Evolutionary conservation across 2,329 filamentous ascomycete species (phyloP).

Genomic region (Ophiostoma quercus): DNA sequence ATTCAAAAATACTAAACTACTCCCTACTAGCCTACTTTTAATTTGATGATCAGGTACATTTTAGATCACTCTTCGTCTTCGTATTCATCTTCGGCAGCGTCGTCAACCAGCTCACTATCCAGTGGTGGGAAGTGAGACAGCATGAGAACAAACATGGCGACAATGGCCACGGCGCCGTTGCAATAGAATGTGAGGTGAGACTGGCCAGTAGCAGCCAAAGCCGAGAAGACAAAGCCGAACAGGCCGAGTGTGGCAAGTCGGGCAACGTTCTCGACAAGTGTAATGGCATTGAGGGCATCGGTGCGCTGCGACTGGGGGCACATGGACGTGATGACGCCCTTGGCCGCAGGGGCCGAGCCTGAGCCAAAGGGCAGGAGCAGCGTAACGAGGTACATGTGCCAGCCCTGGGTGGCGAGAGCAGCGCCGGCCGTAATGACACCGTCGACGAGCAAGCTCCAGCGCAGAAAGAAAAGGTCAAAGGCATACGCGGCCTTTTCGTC

Average conservation of each 20-base stretch:
- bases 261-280: constrained; percentile 64
- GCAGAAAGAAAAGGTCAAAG: constrained; percentile 64
- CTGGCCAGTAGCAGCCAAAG: constrained; percentile 54
- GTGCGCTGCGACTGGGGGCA: constrained; percentile 55
- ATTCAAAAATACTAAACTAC: background rate
- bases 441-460: constrained; percentile 61
- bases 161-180: constrained; percentile 56
- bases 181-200: constrained; percentile 60
- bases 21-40: background rate
- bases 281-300: constrained; percentile 64
- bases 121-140: constrained; percentile 42
- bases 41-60: background rate
- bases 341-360: constrained; percentile 63
- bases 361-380: constrained; percentile 62
- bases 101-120: constrained; percentile 35
- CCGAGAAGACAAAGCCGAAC: constrained; percentile 63
- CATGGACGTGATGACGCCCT: constrained; percentile 70
- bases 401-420: constrained; percentile 56
- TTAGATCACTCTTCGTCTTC: background rate
- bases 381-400: constrained; percentile 65
- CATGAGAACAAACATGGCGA: constrained; percentile 40
- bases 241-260: constrained; percentile 57
- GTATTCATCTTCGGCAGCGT: constrained; percentile 15
- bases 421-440: constrained; percentile 58
- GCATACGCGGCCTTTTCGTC: constrained; percentile 44